Conservation (phyloP, 225 moss, liverwort and hornwort genomes). For the Physcomitrellopsis africana region DNA sequence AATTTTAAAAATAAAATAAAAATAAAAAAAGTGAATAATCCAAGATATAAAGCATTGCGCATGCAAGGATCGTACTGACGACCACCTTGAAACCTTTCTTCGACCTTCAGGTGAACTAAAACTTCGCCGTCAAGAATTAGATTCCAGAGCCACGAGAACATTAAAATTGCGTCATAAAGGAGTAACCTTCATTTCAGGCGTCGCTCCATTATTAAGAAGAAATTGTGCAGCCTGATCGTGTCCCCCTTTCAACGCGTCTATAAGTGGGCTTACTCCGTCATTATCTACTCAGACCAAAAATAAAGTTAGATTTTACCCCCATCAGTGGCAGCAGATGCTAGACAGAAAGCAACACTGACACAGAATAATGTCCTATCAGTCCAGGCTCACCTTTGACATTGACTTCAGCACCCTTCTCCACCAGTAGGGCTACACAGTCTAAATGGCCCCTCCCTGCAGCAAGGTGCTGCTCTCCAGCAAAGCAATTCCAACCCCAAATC, state of each 20-base stretch:
- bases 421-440: constrained; percentile 44
- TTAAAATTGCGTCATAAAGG: not conserved
- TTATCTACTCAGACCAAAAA: constrained; percentile 33
- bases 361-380: not conserved
- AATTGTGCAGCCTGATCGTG: constrained; percentile 40
- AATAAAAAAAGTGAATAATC: not conserved
- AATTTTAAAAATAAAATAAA: not conserved
- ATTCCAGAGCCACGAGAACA: not conserved
- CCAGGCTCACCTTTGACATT: constrained; percentile 45
- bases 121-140: not conserved
- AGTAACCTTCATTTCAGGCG: constrained; percentile 28
- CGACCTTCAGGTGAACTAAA: not conserved
- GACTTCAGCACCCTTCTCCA: constrained; percentile 49
- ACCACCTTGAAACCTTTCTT: not conserved
- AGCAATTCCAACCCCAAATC: constrained; percentile 1
- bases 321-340: not conserved
- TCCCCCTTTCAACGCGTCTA: constrained; percentile 49
- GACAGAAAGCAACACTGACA: not conserved
- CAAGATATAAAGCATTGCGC: not conserved
- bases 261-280: constrained; percentile 45
- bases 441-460: constrained; percentile 50
- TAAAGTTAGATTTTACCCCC: not conserved
- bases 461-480: constrained; percentile 47
- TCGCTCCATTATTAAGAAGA: constrained; percentile 49
- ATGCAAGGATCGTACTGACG: not conserved